Percentiles rank a stretch among this genome's conserved stretches.
These are phyloP conservation scores for Podospora comata DNA, from an alignment of 495 filamentous ascomycete genomes.

Conservation along the genomic window DNA sequence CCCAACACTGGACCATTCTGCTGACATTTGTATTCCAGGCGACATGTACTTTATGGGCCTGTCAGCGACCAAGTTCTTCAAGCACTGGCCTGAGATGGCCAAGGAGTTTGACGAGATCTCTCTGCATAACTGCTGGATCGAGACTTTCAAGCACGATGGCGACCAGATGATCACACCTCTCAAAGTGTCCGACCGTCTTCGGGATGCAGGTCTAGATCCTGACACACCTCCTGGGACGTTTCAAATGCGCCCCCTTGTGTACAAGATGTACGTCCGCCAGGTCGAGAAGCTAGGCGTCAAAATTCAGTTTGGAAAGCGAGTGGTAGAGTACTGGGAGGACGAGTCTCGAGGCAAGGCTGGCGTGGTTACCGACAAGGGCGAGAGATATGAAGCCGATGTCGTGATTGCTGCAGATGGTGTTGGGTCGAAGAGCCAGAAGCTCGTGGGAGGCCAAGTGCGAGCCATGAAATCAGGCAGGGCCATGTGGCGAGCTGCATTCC, in stretches of 20 bases:
- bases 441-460: constrained; percentile 50
- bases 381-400: constrained; percentile 51
- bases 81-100: constrained; percentile 55
- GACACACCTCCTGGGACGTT: constrained; percentile 41
- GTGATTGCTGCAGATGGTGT: constrained; percentile 61
- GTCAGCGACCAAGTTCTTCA: constrained; percentile 48
- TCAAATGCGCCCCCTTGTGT: constrained; percentile 51
- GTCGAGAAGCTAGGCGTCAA: constrained; percentile 47
- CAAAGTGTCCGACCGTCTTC: constrained; percentile 42
- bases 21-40: constrained; percentile 33
- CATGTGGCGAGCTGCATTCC: constrained; percentile 52
- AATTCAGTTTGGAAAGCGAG: constrained; percentile 52
- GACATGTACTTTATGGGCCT: constrained; percentile 56
- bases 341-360: constrained; percentile 38
- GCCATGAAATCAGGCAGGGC: constrained; percentile 48
- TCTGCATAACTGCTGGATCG: constrained; percentile 48
- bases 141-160: constrained; percentile 53
- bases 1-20: not conserved
- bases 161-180: constrained; percentile 41
- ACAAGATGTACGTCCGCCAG: constrained; percentile 54
- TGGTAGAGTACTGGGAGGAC: constrained; percentile 53
- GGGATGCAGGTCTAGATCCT: constrained; percentile 35
- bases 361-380: constrained; percentile 48
- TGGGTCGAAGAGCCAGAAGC: constrained; percentile 47
- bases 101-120: constrained; percentile 47